Conservation (phyloP, 805 yeast genomes). For the Candida alai region DNA sequence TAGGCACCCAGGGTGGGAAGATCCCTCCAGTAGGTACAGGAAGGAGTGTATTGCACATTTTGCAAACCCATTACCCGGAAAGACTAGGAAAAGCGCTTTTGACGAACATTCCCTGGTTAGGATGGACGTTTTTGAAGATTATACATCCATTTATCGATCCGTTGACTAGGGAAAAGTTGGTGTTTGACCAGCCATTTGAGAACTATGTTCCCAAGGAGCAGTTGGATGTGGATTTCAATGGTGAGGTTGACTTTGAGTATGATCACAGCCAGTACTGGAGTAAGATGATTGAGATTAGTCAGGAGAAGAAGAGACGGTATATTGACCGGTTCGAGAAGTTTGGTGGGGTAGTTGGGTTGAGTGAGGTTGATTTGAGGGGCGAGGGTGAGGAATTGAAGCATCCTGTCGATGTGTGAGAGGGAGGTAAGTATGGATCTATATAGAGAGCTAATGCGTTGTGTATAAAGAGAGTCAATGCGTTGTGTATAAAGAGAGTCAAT, state of each 20-base stretch:
- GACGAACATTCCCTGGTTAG: slow-evolving; percentile 91
- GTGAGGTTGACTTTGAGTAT: slow-evolving; percentile 79
- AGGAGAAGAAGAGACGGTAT: slow-evolving; percentile 56
- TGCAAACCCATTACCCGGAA: slow-evolving; percentile 97
- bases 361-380: slow-evolving; percentile 75
- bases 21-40: slow-evolving; percentile 89
- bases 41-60: slow-evolving; percentile 84
- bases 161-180: slow-evolving; percentile 86
- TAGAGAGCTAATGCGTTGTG: too few species aligned
- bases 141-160: slow-evolving; percentile 97
- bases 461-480: too few species aligned
- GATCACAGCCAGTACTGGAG: slow-evolving; percentile 80
- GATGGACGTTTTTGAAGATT: slow-evolving; percentile 85
- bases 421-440: too few species aligned
- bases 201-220: slow-evolving; percentile 79
- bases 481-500: too few species aligned
- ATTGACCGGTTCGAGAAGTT: slow-evolving; percentile 64
- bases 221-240: slow-evolving; percentile 82
- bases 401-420: slow-evolving; percentile 23
- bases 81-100: slow-evolving; percentile 89
- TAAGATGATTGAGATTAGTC: slow-evolving; percentile 57
- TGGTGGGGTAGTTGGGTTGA: slow-evolving; percentile 68
- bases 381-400: slow-evolving; percentile 24
- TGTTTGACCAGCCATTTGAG: slow-evolving; percentile 84
- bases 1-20: slow-evolving; percentile 54